Conservation (phyloP, 306 rosid genomes). For the Rosa rugosa region DNA sequence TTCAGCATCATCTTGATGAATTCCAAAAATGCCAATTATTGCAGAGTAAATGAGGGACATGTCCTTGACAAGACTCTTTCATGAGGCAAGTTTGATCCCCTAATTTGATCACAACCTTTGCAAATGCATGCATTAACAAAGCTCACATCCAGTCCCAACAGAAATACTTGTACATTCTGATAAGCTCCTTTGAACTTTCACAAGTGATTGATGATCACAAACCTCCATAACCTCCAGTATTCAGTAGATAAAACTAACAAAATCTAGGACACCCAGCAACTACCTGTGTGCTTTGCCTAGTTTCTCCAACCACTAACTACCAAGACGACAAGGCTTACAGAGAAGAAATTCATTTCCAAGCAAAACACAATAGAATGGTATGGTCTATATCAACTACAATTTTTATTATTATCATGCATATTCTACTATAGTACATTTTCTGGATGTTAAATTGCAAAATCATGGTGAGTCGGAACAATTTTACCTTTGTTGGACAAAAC, state of each 20-base stretch:
- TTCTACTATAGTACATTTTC: neutral
- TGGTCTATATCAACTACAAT: neutral
- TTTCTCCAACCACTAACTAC: conserved; percentile 4
- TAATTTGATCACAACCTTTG: neutral
- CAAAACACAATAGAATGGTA: neutral
- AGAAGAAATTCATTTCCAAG: conserved; percentile 16
- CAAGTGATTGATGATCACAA: neutral
- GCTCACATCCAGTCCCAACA: neutral
- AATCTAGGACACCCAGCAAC: conserved; percentile 1
- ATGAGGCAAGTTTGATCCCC: neutral
- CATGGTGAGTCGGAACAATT: conserved; percentile 18
- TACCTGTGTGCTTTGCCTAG: conserved; percentile 13
- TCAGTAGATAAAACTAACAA: neutral
- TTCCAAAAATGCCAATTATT: neutral
- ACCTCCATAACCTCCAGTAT: neutral
- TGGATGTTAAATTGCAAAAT: conserved; percentile 26
- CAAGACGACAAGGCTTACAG: conserved; percentile 14
- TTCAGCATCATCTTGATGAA: conserved; percentile 1
- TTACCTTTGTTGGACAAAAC: conserved; percentile 1
- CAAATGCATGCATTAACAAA: neutral
- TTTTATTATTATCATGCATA: conserved; percentile 1
- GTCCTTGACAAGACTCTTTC: neutral
- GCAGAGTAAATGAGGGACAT: neutral
- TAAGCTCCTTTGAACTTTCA: neutral
- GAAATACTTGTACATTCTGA: neutral